These are phyloP conservation scores for Pharus latifolius DNA, from an alignment of 176 grass and related monocot species.

Conservation along the genomic window DNA sequence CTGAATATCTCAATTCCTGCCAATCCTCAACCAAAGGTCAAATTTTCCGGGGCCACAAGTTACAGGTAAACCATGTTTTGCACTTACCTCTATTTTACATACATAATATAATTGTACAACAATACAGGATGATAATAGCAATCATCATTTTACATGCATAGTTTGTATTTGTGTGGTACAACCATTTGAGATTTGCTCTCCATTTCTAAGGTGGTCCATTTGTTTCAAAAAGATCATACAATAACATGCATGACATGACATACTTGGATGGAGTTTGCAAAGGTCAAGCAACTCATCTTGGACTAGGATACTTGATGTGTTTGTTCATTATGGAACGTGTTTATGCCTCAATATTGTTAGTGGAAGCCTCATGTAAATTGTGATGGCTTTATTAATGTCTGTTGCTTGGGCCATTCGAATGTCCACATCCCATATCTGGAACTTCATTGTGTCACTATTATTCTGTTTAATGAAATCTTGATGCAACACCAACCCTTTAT, in stretches of 20 bases:
- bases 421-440: neutral
- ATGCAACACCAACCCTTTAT: neutral
- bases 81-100: neutral
- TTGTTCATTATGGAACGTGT: neutral
- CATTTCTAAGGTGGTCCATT: neutral
- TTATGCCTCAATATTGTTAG: neutral
- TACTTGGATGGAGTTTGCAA: neutral
- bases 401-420: neutral
- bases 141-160: neutral
- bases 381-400: neutral
- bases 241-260: too few species aligned
- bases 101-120: neutral
- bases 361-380: neutral
- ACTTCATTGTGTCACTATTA: neutral
- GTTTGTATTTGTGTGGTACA: neutral
- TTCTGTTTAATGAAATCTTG: neutral
- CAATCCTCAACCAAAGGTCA: slow-evolving; percentile 38
- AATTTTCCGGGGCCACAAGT: slow-evolving; percentile 16
- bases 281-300: neutral
- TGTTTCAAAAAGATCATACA: neutral
- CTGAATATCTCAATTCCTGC: slow-evolving; percentile 22
- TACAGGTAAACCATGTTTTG: slow-evolving; percentile 21
- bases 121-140: neutral
- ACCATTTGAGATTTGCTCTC: neutral
- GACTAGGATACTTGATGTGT: neutral